phyloP scores from a whole-genome alignment of 2,329 filamentous ascomycete genomes.

The Hirsutella thompsonii region DNA sequence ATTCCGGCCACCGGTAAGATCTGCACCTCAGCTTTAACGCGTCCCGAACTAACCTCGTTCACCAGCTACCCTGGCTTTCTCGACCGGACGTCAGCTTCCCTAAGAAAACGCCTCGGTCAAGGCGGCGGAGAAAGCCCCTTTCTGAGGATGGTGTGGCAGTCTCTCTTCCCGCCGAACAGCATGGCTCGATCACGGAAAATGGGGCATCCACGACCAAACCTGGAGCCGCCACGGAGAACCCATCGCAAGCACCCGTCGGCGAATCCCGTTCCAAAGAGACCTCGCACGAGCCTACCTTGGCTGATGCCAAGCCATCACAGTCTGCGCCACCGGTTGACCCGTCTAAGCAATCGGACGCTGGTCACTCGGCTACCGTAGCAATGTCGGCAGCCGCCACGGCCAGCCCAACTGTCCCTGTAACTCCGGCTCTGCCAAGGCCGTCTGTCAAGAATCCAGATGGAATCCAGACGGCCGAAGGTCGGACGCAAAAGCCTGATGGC shows the following conservation, averaged over 20 bases:
- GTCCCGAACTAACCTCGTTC: constrained; percentile 5
- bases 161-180: constrained; percentile 27
- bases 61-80: constrained; percentile 46
- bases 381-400: constrained; percentile 17
- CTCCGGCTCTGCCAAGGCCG: constrained; percentile 32
- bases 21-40: background rate
- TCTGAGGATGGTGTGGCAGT: constrained; percentile 23
- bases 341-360: constrained; percentile 7
- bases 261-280: background rate
- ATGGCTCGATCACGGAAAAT: constrained; percentile 18
- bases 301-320: background rate
- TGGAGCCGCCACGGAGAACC: background rate
- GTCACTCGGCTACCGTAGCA: constrained; percentile 1
- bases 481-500: too few relatives aligned
- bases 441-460: constrained; percentile 14
- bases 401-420: constrained; percentile 27
- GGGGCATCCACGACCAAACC: constrained; percentile 1
- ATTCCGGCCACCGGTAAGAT: constrained; percentile 40
- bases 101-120: constrained; percentile 19
- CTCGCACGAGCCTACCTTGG: too few relatives aligned
- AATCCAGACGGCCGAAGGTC: background rate
- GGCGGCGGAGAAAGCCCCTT: constrained; percentile 28
- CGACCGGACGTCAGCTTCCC: constrained; percentile 39
- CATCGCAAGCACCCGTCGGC: background rate
- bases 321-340: constrained; percentile 6